Evolutionary conservation across 2,329 filamentous ascomycete species (phyloP).

Genomic region (Anthostomella pinea): DNA sequence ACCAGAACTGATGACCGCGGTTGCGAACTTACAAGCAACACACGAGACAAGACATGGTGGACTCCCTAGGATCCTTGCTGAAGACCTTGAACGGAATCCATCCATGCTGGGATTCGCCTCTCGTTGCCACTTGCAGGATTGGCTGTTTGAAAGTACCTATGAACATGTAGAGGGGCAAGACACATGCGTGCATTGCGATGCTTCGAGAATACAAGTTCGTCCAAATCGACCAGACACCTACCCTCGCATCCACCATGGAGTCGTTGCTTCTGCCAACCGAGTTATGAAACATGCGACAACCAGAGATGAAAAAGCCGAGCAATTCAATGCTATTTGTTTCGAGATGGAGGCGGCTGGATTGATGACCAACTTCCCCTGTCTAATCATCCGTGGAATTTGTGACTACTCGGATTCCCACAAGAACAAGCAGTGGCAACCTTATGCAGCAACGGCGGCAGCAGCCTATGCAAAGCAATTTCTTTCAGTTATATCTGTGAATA

Average conservation of each 20-base stretch:
- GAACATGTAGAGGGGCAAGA: too few relatives aligned
- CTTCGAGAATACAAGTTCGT: too few relatives aligned
- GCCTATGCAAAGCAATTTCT: conserved; percentile 4
- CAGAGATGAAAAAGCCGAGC: conserved; percentile 7
- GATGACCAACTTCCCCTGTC: conserved; percentile 7
- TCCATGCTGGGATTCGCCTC: background rate
- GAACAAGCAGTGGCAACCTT: conserved; percentile 9
- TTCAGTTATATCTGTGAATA: background rate
- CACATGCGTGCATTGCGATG: too few relatives aligned
- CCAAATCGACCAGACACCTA: background rate
- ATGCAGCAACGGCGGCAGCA: conserved; percentile 9
- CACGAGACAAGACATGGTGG: background rate
- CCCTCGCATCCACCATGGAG: conserved; percentile 14
- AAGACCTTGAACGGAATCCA: background rate
- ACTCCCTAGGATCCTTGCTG: background rate
- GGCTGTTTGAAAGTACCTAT: too few relatives aligned
- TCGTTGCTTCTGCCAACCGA: conserved; percentile 16
- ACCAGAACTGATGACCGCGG: conserved; percentile 1
- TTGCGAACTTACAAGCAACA: background rate
- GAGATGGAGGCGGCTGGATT: too few relatives aligned
- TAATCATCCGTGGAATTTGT: conserved; percentile 9
- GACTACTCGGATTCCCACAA: conserved; percentile 13
- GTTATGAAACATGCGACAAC: conserved; percentile 13
- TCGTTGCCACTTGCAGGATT: too few relatives aligned
- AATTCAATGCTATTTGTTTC: conserved; percentile 12